Evolutionary conservation across 2,329 filamentous ascomycete genomes (phyloP).

Genomic region (Thielaviopsis ethacetica): DNA sequence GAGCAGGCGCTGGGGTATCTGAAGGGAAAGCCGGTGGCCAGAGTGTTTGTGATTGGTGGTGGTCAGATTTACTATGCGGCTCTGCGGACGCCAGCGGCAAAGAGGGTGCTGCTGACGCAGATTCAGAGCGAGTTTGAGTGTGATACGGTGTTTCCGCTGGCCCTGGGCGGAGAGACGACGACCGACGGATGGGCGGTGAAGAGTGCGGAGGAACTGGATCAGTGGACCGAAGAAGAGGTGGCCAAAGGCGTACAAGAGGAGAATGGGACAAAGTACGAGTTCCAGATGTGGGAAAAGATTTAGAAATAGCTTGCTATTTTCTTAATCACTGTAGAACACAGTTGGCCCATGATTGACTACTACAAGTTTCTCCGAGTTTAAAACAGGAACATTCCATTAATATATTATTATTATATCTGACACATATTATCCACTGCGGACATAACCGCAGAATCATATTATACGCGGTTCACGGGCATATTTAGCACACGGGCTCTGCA

Average conservation of each 20-base stretch:
- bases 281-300: conserved; percentile 54
- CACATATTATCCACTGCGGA: too few relatives aligned
- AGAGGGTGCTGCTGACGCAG: conserved; percentile 52
- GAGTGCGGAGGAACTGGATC: conserved; percentile 35
- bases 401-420: too few relatives aligned
- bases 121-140: conserved; percentile 56
- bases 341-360: too few relatives aligned
- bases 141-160: conserved; percentile 57
- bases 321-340: not conserved
- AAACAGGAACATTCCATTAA: too few relatives aligned
- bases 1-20: conserved; percentile 38
- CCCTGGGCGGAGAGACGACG: conserved; percentile 24
- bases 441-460: too few relatives aligned
- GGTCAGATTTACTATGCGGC: conserved; percentile 68
- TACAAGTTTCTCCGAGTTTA: too few relatives aligned
- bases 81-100: conserved; percentile 37
- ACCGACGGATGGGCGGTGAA: conserved; percentile 36
- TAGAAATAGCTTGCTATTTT: conserved; percentile 13
- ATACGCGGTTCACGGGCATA: too few relatives aligned
- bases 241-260: conserved; percentile 42
- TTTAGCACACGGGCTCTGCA: conserved; percentile 22
- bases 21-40: conserved; percentile 25
- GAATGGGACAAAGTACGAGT: conserved; percentile 48
- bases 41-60: conserved; percentile 79
- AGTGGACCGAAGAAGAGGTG: conserved; percentile 50